Percentiles rank a stretch among this genome's conserved stretches.
These are phyloP conservation scores for Oryza australiensis DNA, from an alignment of 176 grass and related monocot species.

Conservation along the genomic window DNA sequence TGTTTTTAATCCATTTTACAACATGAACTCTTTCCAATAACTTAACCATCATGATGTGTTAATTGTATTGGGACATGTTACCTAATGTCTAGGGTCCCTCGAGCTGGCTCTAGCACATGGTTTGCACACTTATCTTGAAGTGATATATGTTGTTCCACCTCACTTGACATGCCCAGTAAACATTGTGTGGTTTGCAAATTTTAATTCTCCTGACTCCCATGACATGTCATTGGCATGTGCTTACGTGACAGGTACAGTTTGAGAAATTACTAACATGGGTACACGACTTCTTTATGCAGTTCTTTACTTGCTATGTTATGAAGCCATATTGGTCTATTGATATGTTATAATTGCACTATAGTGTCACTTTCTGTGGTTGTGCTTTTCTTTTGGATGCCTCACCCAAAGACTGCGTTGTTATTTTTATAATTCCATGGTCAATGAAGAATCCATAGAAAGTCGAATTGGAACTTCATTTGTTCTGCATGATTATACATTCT, in stretches of 20 bases:
- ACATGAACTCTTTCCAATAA: slow-evolving; percentile 10
- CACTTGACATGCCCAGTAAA: slow-evolving; percentile 7
- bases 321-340: neutral
- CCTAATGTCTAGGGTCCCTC: neutral
- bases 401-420: neutral
- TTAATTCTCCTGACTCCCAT: neutral
- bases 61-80: slow-evolving; percentile 16
- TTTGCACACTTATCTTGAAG: neutral
- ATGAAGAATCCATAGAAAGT: neutral
- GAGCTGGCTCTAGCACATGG: neutral
- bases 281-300: neutral
- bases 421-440: neutral
- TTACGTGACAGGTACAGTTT: neutral
- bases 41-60: neutral
- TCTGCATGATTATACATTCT: neutral
- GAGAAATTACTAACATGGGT: neutral
- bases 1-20: slow-evolving; percentile 3
- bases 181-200: slow-evolving; percentile 8
- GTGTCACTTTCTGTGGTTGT: neutral
- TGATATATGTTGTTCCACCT: neutral
- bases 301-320: neutral
- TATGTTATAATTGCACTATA: neutral
- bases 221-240: neutral
- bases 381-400: neutral
- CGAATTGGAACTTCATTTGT: neutral